These are phyloP conservation scores for Tolypocladium ovalisporum DNA, from an alignment of 2,329 filamentous ascomycete species.

Conservation along the genomic window DNA sequence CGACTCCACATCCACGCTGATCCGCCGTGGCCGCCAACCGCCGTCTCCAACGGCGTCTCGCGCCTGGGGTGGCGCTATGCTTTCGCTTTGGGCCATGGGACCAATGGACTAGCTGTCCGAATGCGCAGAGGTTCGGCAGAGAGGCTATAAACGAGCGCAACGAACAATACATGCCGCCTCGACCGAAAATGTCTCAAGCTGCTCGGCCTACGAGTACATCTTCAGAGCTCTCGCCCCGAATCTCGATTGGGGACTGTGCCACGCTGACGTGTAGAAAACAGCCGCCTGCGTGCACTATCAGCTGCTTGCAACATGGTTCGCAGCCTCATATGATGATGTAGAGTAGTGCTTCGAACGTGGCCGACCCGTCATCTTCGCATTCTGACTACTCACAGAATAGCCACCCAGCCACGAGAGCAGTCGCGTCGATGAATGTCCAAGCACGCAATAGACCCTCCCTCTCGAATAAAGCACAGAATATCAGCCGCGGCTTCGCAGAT, in stretches of 20 bases:
- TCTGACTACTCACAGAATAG: not conserved
- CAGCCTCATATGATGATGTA: conserved; percentile 4
- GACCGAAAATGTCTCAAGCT: not conserved
- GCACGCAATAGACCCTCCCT: not conserved
- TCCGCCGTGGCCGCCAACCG: not conserved
- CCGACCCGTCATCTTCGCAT: not conserved
- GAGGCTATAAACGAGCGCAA: not conserved
- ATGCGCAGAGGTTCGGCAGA: not conserved
- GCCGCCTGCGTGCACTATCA: not conserved
- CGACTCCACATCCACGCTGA: not conserved
- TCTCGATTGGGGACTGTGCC: too few relatives aligned
- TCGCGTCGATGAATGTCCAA: not conserved
- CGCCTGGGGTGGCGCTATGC: not conserved
- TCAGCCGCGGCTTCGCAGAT: not conserved
- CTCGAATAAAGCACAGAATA: not conserved
- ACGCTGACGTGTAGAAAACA: not conserved
- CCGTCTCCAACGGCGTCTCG: not conserved
- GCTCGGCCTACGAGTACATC: not conserved
- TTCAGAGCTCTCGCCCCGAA: not conserved
- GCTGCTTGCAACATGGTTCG: conserved; percentile 1
- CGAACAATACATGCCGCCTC: not conserved
- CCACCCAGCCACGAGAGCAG: not conserved
- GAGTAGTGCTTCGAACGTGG: not conserved
- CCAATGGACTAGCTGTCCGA: not conserved
- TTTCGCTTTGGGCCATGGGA: not conserved